Conservation (phyloP, 768 basidiomycete genomes). For the Trametes sanguinea region DNA sequence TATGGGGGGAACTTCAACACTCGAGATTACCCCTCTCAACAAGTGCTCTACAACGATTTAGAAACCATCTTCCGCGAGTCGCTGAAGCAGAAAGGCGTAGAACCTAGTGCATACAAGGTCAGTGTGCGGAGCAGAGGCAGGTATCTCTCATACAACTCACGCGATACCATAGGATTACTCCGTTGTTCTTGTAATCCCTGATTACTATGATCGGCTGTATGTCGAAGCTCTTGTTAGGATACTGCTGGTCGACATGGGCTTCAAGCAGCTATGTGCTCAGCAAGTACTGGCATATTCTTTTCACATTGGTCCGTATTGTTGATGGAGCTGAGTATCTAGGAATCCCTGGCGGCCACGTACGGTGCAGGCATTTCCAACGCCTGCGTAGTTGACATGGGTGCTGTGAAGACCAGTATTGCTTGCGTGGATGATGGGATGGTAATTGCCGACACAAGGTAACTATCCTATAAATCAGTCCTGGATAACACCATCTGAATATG, state of each 20-base stretch:
- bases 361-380: constrained; percentile 94
- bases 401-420: constrained; percentile 78
- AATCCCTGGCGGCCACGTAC: constrained; percentile 90
- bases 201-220: constrained; percentile 85
- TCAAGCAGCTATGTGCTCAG: constrained; percentile 90
- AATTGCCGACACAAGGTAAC: constrained; percentile 81
- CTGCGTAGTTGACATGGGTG: constrained; percentile 95
- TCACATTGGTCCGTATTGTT: background rate
- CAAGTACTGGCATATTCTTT: constrained; percentile 54
- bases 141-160: background rate
- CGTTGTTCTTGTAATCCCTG: constrained; percentile 86
- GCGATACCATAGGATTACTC: constrained; percentile 70
- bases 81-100: constrained; percentile 62
- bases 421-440: constrained; percentile 96
- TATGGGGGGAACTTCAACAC: constrained; percentile 81
- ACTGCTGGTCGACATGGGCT: constrained; percentile 78
- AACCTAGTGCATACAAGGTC: constrained; percentile 60
- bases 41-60: constrained; percentile 75
- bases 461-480: background rate
- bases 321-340: constrained; percentile 46
- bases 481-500: background rate
- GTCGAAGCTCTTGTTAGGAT: constrained; percentile 77
- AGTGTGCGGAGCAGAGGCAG: constrained; percentile 12
- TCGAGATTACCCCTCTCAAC: constrained; percentile 69
- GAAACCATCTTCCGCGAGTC: constrained; percentile 65